phyloP scores from a whole-genome alignment of 345 rosid genomes.

The Rhodamnia argentea region DNA sequence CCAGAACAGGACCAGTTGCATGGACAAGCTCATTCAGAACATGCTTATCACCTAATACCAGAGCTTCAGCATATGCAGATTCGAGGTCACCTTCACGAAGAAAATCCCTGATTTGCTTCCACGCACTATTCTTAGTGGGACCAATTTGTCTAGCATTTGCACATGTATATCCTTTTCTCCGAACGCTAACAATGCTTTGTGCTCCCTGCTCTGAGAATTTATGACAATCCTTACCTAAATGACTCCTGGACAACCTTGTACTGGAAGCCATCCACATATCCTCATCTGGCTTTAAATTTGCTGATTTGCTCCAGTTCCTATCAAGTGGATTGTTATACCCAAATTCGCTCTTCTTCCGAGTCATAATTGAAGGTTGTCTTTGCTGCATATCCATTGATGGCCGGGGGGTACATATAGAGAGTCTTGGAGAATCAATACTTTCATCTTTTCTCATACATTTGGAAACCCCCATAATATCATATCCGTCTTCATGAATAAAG shows the following conservation, averaged over 20 bases:
- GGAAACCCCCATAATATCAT: slow-evolving; percentile 31
- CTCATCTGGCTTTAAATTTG: slow-evolving; percentile 19
- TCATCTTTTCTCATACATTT: slow-evolving; percentile 38
- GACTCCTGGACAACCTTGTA: slow-evolving; percentile 21
- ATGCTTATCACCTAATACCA: slow-evolving; percentile 54
- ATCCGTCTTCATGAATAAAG: slow-evolving; percentile 20
- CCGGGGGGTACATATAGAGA: slow-evolving; percentile 66
- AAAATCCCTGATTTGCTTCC: slow-evolving; percentile 50
- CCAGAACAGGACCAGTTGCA: slow-evolving; percentile 80
- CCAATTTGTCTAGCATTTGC: slow-evolving; percentile 24
- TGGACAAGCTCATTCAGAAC: slow-evolving; percentile 71
- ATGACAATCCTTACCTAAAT: slow-evolving; percentile 28
- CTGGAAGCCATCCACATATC: slow-evolving; percentile 30
- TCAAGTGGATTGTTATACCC: slow-evolving; percentile 43
- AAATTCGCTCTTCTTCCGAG: slow-evolving; percentile 33
- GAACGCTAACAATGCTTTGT: slow-evolving; percentile 11
- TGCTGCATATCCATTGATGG: slow-evolving; percentile 41
- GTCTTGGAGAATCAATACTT: slow-evolving; percentile 45
- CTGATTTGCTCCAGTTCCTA: slow-evolving; percentile 32
- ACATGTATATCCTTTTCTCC: slow-evolving; percentile 21
- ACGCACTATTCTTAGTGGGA: slow-evolving; percentile 20
- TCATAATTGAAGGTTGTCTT: slow-evolving; percentile 33
- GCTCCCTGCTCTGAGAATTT: slow-evolving; percentile 30
- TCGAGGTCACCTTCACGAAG: slow-evolving; percentile 62
- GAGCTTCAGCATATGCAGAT: slow-evolving; percentile 75